A percentile compares a stretch with the other conserved stretches of the same genome.
These are phyloP conservation scores for Chalaropsis ovoidea DNA, from an alignment of 2,329 filamentous ascomycete genomes.

Conservation along the genomic window DNA sequence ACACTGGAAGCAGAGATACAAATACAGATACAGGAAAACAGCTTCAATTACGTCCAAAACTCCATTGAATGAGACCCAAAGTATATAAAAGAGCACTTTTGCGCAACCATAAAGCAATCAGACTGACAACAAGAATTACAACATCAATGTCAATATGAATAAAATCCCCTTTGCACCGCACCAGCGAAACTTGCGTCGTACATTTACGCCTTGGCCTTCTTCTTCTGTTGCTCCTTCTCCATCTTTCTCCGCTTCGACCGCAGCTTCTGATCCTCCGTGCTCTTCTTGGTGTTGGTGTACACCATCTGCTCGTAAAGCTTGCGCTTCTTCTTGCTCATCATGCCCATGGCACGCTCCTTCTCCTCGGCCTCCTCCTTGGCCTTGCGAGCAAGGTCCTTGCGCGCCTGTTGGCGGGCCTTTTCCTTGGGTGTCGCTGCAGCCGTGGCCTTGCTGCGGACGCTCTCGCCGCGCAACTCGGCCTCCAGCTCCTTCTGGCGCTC, in stretches of 20 bases:
- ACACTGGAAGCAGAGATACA: background rate
- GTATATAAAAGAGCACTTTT: slow-evolving; percentile 26
- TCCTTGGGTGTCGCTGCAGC: slow-evolving; percentile 41
- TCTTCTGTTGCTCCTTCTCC: slow-evolving; percentile 53
- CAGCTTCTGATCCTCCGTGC: slow-evolving; percentile 77
- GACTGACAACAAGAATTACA: slow-evolving; percentile 20
- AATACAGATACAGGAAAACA: background rate
- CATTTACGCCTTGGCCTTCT: slow-evolving; percentile 28
- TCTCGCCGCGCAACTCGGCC: slow-evolving; percentile 71
- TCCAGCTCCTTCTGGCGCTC: slow-evolving; percentile 79
- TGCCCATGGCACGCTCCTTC: slow-evolving; percentile 86
- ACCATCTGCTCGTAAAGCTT: slow-evolving; percentile 97
- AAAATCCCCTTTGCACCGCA: slow-evolving; percentile 18
- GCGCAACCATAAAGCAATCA: slow-evolving; percentile 17
- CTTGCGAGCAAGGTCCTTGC: slow-evolving; percentile 59
- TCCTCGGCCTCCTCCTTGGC: slow-evolving; percentile 73
- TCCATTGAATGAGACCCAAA: slow-evolving; percentile 24
- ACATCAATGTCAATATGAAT: slow-evolving; percentile 19
- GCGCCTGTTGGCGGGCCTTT: slow-evolving; percentile 58
- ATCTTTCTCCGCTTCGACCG: slow-evolving; percentile 82
- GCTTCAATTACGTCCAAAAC: slow-evolving; percentile 15
- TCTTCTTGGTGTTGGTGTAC: slow-evolving; percentile 88
- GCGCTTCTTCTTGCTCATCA: slow-evolving; percentile 96
- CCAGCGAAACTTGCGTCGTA: background rate
- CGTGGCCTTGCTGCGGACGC: slow-evolving; percentile 41